Conservation (phyloP, 1,284 basidiomycete species). For the Ustilago shanxiensis region DNA sequence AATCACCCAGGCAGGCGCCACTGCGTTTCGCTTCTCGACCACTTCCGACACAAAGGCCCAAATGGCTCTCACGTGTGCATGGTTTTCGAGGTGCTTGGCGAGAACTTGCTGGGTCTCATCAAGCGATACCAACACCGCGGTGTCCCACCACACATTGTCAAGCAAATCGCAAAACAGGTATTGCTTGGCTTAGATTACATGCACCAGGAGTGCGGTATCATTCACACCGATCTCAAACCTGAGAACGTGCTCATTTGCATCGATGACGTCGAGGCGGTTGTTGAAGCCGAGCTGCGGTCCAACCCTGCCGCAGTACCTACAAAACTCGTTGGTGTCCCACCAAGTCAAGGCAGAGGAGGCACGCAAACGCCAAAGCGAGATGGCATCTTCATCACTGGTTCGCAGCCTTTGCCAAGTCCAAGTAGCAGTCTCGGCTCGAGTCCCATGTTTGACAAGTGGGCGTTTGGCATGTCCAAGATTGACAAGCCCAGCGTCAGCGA, state of each 20-base stretch:
- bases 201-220: constrained; percentile 94
- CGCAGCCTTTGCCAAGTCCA: constrained; percentile 87
- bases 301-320: constrained; percentile 76
- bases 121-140: constrained; percentile 95
- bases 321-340: constrained; percentile 92
- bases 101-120: constrained; percentile 97
- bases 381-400: constrained; percentile 89
- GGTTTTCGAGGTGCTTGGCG: constrained; percentile 98
- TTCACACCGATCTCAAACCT: constrained; percentile 87
- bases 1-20: constrained; percentile 71
- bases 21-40: constrained; percentile 95
- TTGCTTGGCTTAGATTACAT: constrained; percentile 96
- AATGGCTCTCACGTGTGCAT: constrained; percentile 99
- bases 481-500: constrained; percentile 57
- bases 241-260: constrained; percentile 98
- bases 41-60: constrained; percentile 94
- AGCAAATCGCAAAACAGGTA: constrained; percentile 97
- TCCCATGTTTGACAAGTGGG: constrained; percentile 89
- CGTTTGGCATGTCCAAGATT: constrained; percentile 87
- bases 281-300: constrained; percentile 83
- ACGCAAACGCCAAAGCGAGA: constrained; percentile 95
- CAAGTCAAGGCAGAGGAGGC: constrained; percentile 92
- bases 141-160: constrained; percentile 91
- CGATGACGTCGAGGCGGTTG: constrained; percentile 95
- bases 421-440: constrained; percentile 80